Evolutionary conservation across 495 filamentous ascomycete genomes (phyloP).

Genomic region (Bacidia rubella): DNA sequence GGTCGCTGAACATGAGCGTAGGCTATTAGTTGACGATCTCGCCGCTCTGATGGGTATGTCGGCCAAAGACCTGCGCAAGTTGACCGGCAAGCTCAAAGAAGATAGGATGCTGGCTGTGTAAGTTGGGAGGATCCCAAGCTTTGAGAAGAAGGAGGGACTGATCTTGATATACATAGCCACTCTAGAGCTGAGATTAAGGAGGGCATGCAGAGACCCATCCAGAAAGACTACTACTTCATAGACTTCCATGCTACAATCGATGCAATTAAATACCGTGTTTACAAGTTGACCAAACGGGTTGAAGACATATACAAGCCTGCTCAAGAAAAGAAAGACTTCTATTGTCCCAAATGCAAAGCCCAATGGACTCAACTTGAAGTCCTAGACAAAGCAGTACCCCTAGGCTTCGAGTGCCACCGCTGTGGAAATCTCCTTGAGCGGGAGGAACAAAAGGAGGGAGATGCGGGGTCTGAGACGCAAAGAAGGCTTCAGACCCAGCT

Average conservation of each 20-base stretch:
- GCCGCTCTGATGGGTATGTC: conserved; percentile 74
- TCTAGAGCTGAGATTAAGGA: conserved; percentile 67
- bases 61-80: conserved; percentile 74
- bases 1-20: conserved; percentile 21
- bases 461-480: conserved; percentile 72
- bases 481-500: conserved; percentile 79
- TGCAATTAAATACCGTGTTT: conserved; percentile 88
- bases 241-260: conserved; percentile 90
- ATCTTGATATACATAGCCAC: conserved; percentile 35
- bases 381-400: conserved; percentile 49
- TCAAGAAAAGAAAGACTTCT: conserved; percentile 80
- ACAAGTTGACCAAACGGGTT: conserved; percentile 68
- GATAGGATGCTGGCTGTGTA: conserved; percentile 77
- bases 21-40: conserved; percentile 75
- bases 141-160: conserved; percentile 10
- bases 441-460: conserved; percentile 49
- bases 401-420: conserved; percentile 69
- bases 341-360: conserved; percentile 62
- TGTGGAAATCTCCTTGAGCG: conserved; percentile 59
- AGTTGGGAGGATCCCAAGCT: conserved; percentile 15
- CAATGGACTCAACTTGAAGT: conserved; percentile 84
- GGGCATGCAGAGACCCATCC: conserved; percentile 66
- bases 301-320: conserved; percentile 65
- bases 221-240: conserved; percentile 90
- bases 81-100: conserved; percentile 70